Conservation (phyloP, 2,329 filamentous ascomycete genomes). For the Metarhizium rileyi region DNA sequence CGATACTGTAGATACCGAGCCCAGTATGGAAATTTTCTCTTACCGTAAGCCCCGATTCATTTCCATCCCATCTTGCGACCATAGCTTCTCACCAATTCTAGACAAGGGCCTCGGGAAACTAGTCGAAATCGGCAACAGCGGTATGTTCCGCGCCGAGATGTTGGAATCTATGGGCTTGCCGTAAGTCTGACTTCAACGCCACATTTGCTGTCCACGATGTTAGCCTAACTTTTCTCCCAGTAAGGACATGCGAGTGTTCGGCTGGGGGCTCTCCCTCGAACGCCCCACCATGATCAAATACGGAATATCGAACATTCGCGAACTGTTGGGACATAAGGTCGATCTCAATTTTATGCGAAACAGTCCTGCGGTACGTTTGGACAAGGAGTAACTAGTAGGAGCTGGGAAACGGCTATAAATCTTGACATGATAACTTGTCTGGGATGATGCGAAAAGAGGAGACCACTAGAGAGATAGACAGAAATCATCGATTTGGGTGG, state of each 20-base stretch:
- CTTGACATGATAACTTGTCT: background rate
- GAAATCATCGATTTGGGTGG: background rate
- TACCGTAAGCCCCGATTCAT: constrained; percentile 39
- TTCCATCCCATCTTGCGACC: background rate
- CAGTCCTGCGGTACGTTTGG: constrained; percentile 83
- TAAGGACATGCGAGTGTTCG: constrained; percentile 85
- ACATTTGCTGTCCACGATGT: background rate
- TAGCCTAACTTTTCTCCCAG: background rate
- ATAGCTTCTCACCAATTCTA: background rate
- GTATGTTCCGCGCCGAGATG: constrained; percentile 99
- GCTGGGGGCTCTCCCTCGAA: constrained; percentile 86
- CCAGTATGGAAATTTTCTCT: constrained; percentile 96
- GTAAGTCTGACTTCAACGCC: constrained; percentile 1
- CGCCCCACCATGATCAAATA: constrained; percentile 98
- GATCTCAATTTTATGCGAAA: constrained; percentile 86
- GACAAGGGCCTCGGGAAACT: constrained; percentile 78
- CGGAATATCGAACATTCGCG: constrained; percentile 79
- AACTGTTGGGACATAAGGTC: constrained; percentile 89
- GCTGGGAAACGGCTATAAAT: background rate
- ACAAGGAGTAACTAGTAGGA: constrained; percentile 72
- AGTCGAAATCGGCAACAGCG: constrained; percentile 95
- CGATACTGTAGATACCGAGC: constrained; percentile 68
- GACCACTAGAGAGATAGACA: background rate
- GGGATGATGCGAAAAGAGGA: background rate
- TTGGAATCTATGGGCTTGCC: constrained; percentile 88